Percentiles rank a stretch among this genome's conserved stretches.
Conservation (phyloP, 441 rosid genomes). For the Arabidopsis lyrata region DNA sequence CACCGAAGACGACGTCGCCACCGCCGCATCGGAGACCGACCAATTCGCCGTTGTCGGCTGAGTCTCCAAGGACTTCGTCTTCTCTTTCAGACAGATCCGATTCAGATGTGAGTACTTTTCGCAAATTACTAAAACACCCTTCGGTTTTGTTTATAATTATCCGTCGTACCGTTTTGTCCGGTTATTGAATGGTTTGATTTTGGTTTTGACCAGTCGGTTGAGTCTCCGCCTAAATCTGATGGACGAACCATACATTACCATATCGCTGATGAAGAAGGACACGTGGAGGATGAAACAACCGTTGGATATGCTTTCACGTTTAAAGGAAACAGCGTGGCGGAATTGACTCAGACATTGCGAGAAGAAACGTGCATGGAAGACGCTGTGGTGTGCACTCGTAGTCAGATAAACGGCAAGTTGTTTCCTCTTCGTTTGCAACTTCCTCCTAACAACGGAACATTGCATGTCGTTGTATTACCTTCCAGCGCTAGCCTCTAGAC, state of each 20-base stretch:
- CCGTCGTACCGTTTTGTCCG: neutral
- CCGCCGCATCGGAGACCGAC: conserved; percentile 62
- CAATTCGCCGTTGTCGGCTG: conserved; percentile 42
- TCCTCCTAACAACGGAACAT: conserved; percentile 80
- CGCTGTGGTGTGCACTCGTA: conserved; percentile 80
- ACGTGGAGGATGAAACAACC: conserved; percentile 64
- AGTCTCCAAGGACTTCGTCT: conserved; percentile 52
- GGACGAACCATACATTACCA: conserved; percentile 85
- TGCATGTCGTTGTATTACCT: conserved; percentile 72
- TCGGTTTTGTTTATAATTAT: neutral
- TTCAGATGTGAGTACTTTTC: conserved; percentile 61
- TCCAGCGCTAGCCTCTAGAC: conserved; percentile 50
- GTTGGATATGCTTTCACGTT: conserved; percentile 66
- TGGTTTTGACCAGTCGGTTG: conserved; percentile 56
- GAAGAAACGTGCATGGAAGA: conserved; percentile 77
- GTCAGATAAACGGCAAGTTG: conserved; percentile 84
- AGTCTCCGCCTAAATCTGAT: conserved; percentile 72
- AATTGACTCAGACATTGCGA: conserved; percentile 65
- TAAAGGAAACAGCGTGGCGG: conserved; percentile 77
- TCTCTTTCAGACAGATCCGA: conserved; percentile 50
- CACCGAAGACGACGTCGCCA: conserved; percentile 25
- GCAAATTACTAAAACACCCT: neutral
- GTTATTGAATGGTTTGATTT: neutral
- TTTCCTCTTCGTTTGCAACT: conserved; percentile 86
- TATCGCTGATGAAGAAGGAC: conserved; percentile 71